Percentiles rank a stretch among this genome's conserved stretches.
Evolutionary conservation across 306 rosid genomes (phyloP).

Genomic region (Cicer judaicum): DNA sequence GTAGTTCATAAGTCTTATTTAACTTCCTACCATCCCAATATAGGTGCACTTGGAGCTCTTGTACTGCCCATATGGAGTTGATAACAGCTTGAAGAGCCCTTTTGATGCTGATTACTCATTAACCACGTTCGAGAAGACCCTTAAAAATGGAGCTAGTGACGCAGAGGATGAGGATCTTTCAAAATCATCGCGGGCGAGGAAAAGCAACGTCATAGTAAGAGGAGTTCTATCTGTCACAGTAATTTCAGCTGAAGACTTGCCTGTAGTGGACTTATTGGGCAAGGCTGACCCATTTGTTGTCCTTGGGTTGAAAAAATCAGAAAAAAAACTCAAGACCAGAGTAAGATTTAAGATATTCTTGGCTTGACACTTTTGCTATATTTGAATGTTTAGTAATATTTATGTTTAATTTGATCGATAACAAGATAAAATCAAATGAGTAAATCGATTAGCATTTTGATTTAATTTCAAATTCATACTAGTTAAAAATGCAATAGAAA

Average conservation of each 20-base stretch:
- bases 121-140: conserved; percentile 75
- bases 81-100: conserved; percentile 56
- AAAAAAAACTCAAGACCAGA: conserved; percentile 78
- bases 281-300: conserved; percentile 93
- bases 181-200: conserved; percentile 50
- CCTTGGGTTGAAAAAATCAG: conserved; percentile 77
- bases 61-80: conserved; percentile 75
- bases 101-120: conserved; percentile 64
- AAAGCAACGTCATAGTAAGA: conserved; percentile 74
- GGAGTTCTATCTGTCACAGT: conserved; percentile 90
- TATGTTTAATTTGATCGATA: background rate
- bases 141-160: conserved; percentile 52
- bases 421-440: background rate
- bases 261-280: conserved; percentile 79
- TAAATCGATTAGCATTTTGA: background rate
- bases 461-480: background rate
- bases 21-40: conserved; percentile 4
- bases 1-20: conserved; percentile 9
- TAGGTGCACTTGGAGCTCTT: conserved; percentile 96
- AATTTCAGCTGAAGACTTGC: conserved; percentile 89
- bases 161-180: conserved; percentile 45
- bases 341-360: conserved; percentile 54
- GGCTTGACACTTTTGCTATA: background rate
- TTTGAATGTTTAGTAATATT: background rate
- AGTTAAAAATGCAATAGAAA: background rate